These are phyloP conservation scores for Ilyonectria mors-panacis DNA, from an alignment of 2,329 filamentous ascomycete genomes.

Conservation along the genomic window DNA sequence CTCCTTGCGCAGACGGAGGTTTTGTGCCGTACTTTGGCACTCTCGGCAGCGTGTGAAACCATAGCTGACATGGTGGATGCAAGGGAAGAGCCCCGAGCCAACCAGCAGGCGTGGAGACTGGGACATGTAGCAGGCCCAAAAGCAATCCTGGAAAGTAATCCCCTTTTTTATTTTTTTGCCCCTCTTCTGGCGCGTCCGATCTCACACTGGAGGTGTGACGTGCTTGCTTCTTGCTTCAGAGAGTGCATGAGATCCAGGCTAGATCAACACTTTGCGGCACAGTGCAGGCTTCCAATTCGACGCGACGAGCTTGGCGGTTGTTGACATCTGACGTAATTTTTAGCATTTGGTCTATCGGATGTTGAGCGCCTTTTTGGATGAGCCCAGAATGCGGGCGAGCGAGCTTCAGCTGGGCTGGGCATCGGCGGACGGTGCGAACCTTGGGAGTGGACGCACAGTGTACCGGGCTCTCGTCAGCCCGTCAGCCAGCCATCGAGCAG, in stretches of 20 bases:
- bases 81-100: conserved; percentile 10
- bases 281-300: background rate
- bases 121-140: conserved; percentile 9
- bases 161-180: conserved; percentile 1
- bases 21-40: background rate
- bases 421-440: background rate
- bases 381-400: background rate
- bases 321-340: background rate
- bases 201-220: conserved; percentile 6
- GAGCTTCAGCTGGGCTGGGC: background rate
- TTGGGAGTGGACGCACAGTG: background rate
- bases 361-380: background rate
- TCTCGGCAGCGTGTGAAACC: conserved; percentile 19
- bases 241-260: background rate
- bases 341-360: background rate
- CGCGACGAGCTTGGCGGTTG: background rate
- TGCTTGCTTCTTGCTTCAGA: background rate
- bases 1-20: background rate
- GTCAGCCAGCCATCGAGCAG: conserved; percentile 12
- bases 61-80: background rate
- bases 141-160: background rate
- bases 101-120: conserved; percentile 1
- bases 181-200: conserved; percentile 7
- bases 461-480: conserved; percentile 10
- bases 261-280: background rate